phyloP scores from a whole-genome alignment of 345 rosid genomes.

The Mallotus nudiflorus region DNA sequence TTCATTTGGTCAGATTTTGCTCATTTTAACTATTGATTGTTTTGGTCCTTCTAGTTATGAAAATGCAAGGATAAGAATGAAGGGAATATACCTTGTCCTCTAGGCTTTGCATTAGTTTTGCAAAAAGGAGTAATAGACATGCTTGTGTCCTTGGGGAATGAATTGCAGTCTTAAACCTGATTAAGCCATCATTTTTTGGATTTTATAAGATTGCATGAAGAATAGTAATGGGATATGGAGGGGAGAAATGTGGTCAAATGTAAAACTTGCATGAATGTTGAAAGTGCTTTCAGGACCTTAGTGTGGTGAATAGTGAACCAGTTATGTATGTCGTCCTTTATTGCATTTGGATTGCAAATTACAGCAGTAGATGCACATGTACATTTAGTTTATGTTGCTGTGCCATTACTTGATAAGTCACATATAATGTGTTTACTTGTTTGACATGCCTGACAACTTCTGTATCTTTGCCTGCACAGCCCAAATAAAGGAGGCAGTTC shows the following conservation, averaged over 20 bases:
- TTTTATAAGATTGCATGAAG: not conserved
- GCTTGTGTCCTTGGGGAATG: not conserved
- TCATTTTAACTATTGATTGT: not conserved
- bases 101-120: not conserved
- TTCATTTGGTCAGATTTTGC: not conserved
- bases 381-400: not conserved
- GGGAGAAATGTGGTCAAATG: not conserved
- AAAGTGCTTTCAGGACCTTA: not conserved
- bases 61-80: not conserved
- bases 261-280: not conserved
- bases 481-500: constrained; percentile 83
- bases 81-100: not conserved
- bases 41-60: not conserved
- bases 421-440: constrained; percentile 11
- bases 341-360: not conserved
- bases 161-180: not conserved
- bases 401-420: not conserved
- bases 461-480: constrained; percentile 39
- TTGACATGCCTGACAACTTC: constrained; percentile 19
- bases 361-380: not conserved
- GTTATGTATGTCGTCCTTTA: not conserved
- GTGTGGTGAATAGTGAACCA: not conserved
- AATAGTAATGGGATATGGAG: not conserved
- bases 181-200: not conserved
- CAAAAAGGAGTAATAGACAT: not conserved